Conservation (phyloP, 2,329 filamentous ascomycete species). For the Microdochium bolleyi region DNA sequence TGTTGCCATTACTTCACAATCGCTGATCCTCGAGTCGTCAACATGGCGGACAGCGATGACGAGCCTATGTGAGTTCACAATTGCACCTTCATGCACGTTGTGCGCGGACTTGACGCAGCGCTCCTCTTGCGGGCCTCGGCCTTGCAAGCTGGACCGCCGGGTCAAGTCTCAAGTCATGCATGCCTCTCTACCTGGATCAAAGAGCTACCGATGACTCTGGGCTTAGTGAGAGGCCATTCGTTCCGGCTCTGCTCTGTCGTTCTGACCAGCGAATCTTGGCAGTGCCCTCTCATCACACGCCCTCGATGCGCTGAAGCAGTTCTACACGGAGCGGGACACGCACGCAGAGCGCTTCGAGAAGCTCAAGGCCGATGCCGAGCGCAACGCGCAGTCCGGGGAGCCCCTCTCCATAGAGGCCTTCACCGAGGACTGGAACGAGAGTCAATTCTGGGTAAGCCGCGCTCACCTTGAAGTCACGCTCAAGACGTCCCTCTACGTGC, state of each 20-base stretch:
- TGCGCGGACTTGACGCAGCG: too few species aligned
- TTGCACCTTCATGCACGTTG: background rate
- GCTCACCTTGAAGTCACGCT: background rate
- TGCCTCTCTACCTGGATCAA: too few species aligned
- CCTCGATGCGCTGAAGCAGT: slow-evolving; percentile 62
- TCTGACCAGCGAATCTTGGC: too few species aligned
- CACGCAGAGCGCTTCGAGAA: slow-evolving; percentile 59
- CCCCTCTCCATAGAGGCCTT: slow-evolving; percentile 60
- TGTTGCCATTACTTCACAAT: background rate
- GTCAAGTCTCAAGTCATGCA: too few species aligned
- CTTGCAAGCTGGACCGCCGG: too few species aligned
- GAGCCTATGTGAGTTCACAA: slow-evolving; percentile 36
- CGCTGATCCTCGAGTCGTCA: background rate
- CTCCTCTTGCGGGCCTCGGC: too few species aligned
- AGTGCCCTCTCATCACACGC: slow-evolving; percentile 59
- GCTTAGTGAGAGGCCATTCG: too few species aligned
- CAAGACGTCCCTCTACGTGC: background rate
- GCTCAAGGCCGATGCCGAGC: slow-evolving; percentile 54
- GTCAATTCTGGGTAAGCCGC: slow-evolving; percentile 68
- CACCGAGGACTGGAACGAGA: slow-evolving; percentile 74
- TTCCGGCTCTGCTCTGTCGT: too few species aligned
- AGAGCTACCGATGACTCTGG: too few species aligned
- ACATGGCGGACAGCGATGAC: slow-evolving; percentile 31
- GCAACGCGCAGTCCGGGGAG: slow-evolving; percentile 29
- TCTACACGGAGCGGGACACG: slow-evolving; percentile 65